Base-by-base conservation (phyloP, 2,329 filamentous ascomycete species). In the Aspergillus ochraceus region DNA sequence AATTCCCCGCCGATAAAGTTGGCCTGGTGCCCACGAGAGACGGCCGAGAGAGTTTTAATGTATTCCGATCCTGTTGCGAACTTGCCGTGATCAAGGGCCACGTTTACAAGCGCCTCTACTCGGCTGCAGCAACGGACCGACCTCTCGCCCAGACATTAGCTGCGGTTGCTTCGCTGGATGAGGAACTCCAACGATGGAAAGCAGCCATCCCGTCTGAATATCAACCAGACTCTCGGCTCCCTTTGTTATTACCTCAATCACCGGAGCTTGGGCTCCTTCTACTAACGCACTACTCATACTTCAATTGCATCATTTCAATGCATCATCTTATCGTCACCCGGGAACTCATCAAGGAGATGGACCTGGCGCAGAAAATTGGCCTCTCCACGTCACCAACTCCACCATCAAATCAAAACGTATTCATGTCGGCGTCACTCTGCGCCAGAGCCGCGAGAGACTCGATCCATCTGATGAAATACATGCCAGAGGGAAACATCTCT, bases 271-370 rank as follows among this genome's bases (percentile, higher is more conserved):
- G 54, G 11, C 42, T 66, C 10, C 57, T 66, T 11, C 60, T 60
- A 14, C 59, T 64, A 4, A 5, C 36, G 5, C 62, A 66, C 46
- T 62, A 60, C 39, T 61, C 60, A 4, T 66, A 66, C 39, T 62
- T 61, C 12, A 57, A 66, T 24, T 66, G 64, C 52, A 55, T 66
- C 20, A 66, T 66, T 11, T 60, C 64, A 20, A 58, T 66, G 24
- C 64, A 66, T 42, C 59, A 57, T 6, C 20, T 64, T 1, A 54
- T 64, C 19, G 62, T 52, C 19, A 47, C 39, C 6, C 49, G 52
- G 11, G 60, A 51, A 11, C 39, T 42, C 17, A n/a, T 62, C 4
- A 55, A 52, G 1, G 55, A 47, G 3, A 46, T 57, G n/a, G 62
- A 64, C 29, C 32, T 61, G 2, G 5, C 49, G 4, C 32, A 49